Evolutionary conservation across 306 rosid genomes (phyloP).

Genomic region (Vigna unguiculata): DNA sequence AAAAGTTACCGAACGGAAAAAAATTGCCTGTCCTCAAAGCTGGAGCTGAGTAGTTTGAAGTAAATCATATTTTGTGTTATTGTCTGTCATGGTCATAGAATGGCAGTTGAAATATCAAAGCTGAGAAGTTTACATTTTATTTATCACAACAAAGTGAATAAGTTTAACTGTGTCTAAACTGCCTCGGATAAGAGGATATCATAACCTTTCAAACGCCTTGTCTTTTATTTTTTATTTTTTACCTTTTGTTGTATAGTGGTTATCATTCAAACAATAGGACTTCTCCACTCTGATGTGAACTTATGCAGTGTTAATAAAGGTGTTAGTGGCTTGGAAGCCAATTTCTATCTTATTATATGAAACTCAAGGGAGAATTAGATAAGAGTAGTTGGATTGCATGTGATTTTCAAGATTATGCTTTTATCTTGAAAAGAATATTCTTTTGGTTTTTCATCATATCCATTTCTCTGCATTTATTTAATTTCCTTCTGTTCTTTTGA

Average conservation of each 20-base stretch:
- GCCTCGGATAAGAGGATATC: slow-evolving; percentile 13
- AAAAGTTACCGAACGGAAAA: slow-evolving; percentile 15
- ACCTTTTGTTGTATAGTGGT: neutral
- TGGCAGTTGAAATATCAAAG: slow-evolving; percentile 5
- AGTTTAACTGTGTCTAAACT: neutral
- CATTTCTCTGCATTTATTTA: slow-evolving; percentile 7
- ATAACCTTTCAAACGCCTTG: neutral
- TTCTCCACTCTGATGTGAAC: neutral
- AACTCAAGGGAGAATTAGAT: slow-evolving; percentile 9
- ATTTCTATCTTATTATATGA: slow-evolving; percentile 7
- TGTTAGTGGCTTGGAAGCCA: neutral
- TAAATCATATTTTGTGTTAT: slow-evolving; percentile 5
- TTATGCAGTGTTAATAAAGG: slow-evolving; percentile 8
- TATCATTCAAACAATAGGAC: neutral
- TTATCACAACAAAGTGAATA: neutral
- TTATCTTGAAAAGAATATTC: slow-evolving; percentile 7
- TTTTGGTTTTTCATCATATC: slow-evolving; percentile 15
- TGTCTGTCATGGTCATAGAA: neutral
- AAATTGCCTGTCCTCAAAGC: neutral
- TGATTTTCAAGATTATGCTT: slow-evolving; percentile 17
- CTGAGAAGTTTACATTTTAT: neutral
- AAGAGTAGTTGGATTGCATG: slow-evolving; percentile 7
- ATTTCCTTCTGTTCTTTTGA: neutral
- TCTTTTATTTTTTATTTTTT: neutral
- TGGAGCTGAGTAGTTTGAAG: slow-evolving; percentile 19